phyloP scores from a whole-genome alignment of 257 asterid genomes.

The Voacanga thouarsii region DNA sequence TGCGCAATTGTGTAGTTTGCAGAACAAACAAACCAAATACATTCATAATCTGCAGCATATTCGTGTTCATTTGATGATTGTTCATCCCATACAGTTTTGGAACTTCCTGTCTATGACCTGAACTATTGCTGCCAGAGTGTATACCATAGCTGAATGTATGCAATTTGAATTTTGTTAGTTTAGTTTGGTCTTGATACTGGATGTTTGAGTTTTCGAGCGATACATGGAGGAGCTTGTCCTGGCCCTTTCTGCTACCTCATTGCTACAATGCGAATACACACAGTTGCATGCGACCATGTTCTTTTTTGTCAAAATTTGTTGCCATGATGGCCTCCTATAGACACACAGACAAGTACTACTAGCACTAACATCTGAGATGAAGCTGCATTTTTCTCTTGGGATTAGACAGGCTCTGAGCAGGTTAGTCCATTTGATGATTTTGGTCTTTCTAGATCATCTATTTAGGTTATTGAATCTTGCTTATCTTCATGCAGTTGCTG shows the following conservation, averaged over 20 bases:
- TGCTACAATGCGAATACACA: no score
- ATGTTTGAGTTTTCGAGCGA: neutral
- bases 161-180: neutral
- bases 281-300: neutral
- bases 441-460: neutral
- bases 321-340: neutral
- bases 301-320: neutral
- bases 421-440: neutral
- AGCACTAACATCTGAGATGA: neutral
- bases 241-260: no score
- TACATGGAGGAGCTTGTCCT: neutral
- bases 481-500: neutral
- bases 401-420: neutral
- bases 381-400: neutral
- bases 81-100: neutral
- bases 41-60: neutral
- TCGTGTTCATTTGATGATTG: neutral
- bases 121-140: neutral
- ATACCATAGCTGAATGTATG: neutral
- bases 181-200: neutral
- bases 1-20: neutral
- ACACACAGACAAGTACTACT: neutral
- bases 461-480: neutral
- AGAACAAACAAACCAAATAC: neutral
- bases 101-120: neutral